phyloP scores from a whole-genome alignment of 257 asterid species.

The Przewalskia tangutica region DNA sequence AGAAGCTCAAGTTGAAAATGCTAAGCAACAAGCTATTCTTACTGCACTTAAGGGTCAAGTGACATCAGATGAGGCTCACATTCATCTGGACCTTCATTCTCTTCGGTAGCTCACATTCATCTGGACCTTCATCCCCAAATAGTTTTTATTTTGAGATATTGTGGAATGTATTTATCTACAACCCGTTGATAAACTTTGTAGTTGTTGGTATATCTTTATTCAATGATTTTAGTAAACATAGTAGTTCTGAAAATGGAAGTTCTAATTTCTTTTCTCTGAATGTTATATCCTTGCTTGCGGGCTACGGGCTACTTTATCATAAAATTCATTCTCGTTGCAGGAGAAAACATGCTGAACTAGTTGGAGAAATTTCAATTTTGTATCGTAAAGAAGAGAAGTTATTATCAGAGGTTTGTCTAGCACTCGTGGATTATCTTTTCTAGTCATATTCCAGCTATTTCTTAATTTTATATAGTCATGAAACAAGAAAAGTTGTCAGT shows the following conservation, averaged over 20 bases:
- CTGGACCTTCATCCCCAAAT: not conserved
- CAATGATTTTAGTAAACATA: not conserved
- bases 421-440: not conserved
- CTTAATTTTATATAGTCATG: not conserved
- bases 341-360: conserved; percentile 97
- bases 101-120: conserved; percentile 46
- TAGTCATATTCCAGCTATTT: not conserved
- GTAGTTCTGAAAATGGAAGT: not conserved
- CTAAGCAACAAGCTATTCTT: conserved; percentile 91
- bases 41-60: conserved; percentile 87
- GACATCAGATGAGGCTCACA: conserved; percentile 97
- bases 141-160: not conserved
- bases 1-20: conserved; percentile 98
- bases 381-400: conserved; percentile 85
- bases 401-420: conserved; percentile 68
- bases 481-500: not conserved
- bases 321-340: conserved; percentile 28
- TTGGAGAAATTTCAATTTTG: conserved; percentile 78
- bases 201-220: not conserved
- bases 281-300: not conserved
- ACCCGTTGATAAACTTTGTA: not conserved
- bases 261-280: not conserved
- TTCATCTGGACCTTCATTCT: conserved; percentile 97
- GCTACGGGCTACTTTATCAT: conserved; percentile 8
- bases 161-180: not conserved